Evolutionary conservation across 2,329 filamentous ascomycete species (phyloP).

Genomic region (Dryadomyces quercus-mongolicae): DNA sequence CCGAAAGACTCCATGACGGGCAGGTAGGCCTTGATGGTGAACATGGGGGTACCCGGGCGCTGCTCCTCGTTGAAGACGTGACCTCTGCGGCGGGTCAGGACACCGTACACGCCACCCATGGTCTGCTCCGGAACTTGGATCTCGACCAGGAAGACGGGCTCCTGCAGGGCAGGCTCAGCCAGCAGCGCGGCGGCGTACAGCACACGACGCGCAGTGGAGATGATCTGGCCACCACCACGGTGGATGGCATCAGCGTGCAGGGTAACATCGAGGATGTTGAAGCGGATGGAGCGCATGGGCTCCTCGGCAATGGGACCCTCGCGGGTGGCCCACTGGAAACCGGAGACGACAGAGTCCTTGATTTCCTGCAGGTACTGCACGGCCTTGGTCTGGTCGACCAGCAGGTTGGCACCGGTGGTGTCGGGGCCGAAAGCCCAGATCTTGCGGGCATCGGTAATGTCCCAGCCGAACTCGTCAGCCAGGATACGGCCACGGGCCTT

Average conservation of each 20-base stretch:
- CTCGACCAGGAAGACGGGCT: slow-evolving; percentile 98
- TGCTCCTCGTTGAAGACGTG: slow-evolving; percentile 99
- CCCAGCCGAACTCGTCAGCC: slow-evolving; percentile 96
- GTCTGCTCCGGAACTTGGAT: slow-evolving; percentile 97
- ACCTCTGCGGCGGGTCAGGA: slow-evolving; percentile 93
- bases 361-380: slow-evolving; percentile 99
- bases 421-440: slow-evolving; percentile 99
- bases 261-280: slow-evolving; percentile 99
- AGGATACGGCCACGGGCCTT: slow-evolving; percentile 94
- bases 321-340: slow-evolving; percentile 99
- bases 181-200: slow-evolving; percentile 88
- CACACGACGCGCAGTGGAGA: slow-evolving; percentile 94
- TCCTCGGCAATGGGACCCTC: slow-evolving; percentile 97
- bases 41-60: slow-evolving; percentile 94
- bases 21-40: slow-evolving; percentile 61
- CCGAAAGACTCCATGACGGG: slow-evolving; percentile 40
- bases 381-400: slow-evolving; percentile 99
- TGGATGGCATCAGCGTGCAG: slow-evolving; percentile 99
- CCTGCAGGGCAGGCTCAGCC: slow-evolving; percentile 80
- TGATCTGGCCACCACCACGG: slow-evolving; percentile 98
- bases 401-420: slow-evolving; percentile 93
- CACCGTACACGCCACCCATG: slow-evolving; percentile 99
- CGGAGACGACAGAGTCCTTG: slow-evolving; percentile 98
- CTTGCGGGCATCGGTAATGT: slow-evolving; percentile 99
- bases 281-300: slow-evolving; percentile 93